A percentile compares a stretch with the other conserved stretches of the same genome.
Evolutionary conservation across 1,284 basidiomycete genomes (phyloP).

Genomic region (Cryptococcus hybrid): DNA sequence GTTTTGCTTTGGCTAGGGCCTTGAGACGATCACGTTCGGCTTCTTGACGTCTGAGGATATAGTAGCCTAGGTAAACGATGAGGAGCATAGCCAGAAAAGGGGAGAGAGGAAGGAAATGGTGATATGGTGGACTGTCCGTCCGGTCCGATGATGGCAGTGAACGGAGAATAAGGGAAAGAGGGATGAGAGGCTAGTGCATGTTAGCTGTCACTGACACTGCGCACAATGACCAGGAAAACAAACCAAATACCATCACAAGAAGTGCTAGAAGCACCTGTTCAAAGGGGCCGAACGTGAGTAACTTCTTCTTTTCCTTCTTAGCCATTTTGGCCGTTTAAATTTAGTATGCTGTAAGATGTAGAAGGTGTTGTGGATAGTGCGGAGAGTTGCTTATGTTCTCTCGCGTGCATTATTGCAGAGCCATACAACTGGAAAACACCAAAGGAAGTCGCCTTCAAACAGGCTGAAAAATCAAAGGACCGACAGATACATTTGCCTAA

Average conservation of each 20-base stretch:
- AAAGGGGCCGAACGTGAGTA: conserved; percentile 32
- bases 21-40: conserved; percentile 22
- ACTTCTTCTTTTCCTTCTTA: conserved; percentile 19
- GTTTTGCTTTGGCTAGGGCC: conserved; percentile 20
- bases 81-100: conserved; percentile 33
- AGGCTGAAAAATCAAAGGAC: conserved; percentile 8
- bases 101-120: conserved; percentile 30
- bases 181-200: conserved; percentile 21
- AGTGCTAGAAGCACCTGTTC: conserved; percentile 33
- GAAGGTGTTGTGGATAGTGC: too few relatives aligned
- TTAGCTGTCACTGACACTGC: conserved; percentile 4
- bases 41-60: conserved; percentile 33
- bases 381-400: too few relatives aligned
- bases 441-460: background rate
- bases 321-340: background rate
- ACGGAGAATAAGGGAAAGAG: conserved; percentile 25
- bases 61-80: conserved; percentile 35
- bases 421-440: background rate
- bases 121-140: conserved; percentile 8
- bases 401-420: too few relatives aligned
- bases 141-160: conserved; percentile 3
- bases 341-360: background rate
- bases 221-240: background rate
- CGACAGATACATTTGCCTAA: conserved; percentile 5
- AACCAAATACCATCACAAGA: conserved; percentile 32